A percentile compares a stretch with the other conserved stretches of the same genome.
Evolutionary conservation across 1,284 basidiomycete genomes (phyloP).

Genomic region (Thelephora terrestris): DNA sequence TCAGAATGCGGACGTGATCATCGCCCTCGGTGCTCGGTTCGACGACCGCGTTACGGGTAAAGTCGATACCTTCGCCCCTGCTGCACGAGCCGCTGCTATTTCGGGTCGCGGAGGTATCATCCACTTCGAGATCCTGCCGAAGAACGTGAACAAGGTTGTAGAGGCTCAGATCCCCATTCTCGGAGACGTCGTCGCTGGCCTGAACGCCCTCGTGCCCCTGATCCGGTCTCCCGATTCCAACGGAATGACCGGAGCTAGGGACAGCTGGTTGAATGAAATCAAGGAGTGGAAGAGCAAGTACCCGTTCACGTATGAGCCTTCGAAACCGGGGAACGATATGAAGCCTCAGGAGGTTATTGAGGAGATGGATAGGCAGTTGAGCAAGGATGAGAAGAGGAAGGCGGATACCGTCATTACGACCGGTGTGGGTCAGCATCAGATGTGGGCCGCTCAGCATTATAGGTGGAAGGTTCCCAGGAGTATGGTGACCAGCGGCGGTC

Average conservation of each 20-base stretch:
- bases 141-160: constrained; percentile 99
- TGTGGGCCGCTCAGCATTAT: constrained; percentile 98
- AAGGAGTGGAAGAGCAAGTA: constrained; percentile 79
- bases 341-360: constrained; percentile 98
- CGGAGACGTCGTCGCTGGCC: constrained; percentile 84
- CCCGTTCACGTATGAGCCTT: constrained; percentile 77
- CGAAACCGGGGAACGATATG: constrained; percentile 52
- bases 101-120: constrained; percentile 93
- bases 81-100: constrained; percentile 78
- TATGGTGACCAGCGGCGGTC: constrained; percentile 94
- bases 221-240: constrained; percentile 32
- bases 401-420: constrained; percentile 86
- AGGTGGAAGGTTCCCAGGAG: constrained; percentile 83
- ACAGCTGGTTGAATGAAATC: constrained; percentile 80
- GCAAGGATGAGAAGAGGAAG: constrained; percentile 48
- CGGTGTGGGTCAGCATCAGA: constrained; percentile 98
- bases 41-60: constrained; percentile 98
- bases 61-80: constrained; percentile 85
- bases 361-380: constrained; percentile 73
- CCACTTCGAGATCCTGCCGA: constrained; percentile 97
- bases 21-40: constrained; percentile 92
- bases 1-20: constrained; percentile 95
- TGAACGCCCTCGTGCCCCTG: constrained; percentile 75
- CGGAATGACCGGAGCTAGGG: constrained; percentile 36
- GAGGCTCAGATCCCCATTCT: constrained; percentile 91